Evolutionary conservation across 768 basidiomycete genomes (phyloP).

Genomic region (Phlebiopsis flavidoalba): DNA sequence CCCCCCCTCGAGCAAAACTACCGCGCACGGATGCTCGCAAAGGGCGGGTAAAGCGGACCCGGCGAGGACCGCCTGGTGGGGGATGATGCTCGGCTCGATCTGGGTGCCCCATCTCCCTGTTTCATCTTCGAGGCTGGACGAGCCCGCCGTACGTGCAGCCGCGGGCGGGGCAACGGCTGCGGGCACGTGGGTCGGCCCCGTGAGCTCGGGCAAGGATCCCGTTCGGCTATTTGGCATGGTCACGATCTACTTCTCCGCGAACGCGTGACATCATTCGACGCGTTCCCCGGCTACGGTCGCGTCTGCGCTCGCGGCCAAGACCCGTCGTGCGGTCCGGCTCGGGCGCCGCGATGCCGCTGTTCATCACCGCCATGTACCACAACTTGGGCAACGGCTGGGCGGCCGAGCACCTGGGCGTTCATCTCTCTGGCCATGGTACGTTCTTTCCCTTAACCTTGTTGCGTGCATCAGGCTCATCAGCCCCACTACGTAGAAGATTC

Average conservation of each 20-base stretch:
- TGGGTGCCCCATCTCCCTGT: constrained; percentile 33
- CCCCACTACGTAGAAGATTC: not conserved
- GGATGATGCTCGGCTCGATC: constrained; percentile 33
- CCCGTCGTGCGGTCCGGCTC: constrained; percentile 30
- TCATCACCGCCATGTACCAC: constrained; percentile 36
- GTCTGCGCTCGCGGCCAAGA: constrained; percentile 35
- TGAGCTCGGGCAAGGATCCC: constrained; percentile 30
- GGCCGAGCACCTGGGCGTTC: constrained; percentile 30
- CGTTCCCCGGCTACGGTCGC: constrained; percentile 35
- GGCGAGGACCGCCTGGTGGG: constrained; percentile 35
- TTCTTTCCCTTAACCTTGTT: not conserved
- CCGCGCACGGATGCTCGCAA: constrained; percentile 25
- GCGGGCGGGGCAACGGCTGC: constrained; percentile 30
- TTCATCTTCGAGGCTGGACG: constrained; percentile 41
- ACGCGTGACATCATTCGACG: constrained; percentile 37
- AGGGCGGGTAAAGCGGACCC: constrained; percentile 35
- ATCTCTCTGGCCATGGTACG: constrained; percentile 27
- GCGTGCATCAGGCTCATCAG: not conserved
- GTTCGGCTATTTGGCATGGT: constrained; percentile 36
- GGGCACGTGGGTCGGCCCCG: constrained; percentile 36
- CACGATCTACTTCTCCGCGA: constrained; percentile 34
- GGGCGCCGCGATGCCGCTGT: constrained; percentile 31
- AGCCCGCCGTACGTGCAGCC: constrained; percentile 28
- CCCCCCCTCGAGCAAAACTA: constrained; percentile 28
- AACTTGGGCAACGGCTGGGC: constrained; percentile 35